Percentiles rank a stretch among this genome's conserved stretches.
These are phyloP conservation scores for Talaromyces sp. DNA, from an alignment of 2,329 filamentous ascomycete genomes.

Conservation along the genomic window DNA sequence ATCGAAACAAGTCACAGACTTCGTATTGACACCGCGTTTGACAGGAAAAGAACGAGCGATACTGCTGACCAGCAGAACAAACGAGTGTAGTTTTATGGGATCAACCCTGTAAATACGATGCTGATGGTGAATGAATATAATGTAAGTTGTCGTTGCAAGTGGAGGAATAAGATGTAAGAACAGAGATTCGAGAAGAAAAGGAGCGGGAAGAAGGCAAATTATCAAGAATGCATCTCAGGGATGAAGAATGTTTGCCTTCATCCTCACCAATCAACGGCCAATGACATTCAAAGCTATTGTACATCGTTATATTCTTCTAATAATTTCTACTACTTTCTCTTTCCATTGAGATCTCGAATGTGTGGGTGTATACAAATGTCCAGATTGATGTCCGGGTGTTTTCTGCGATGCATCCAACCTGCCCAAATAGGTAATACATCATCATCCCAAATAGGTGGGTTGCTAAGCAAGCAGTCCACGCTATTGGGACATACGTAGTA, in stretches of 20 bases:
- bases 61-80: slow-evolving; percentile 5
- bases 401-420: not conserved
- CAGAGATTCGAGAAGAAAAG: not conserved
- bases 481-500: not conserved
- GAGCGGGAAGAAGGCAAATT: not conserved
- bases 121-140: not conserved
- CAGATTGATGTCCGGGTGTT: not conserved
- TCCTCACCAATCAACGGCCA: not conserved
- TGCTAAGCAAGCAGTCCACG: not conserved
- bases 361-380: not conserved
- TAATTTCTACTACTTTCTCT: not conserved
- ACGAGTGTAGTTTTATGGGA: not conserved
- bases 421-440: not conserved
- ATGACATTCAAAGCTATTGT: not conserved
- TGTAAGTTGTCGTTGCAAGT: not conserved
- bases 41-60: not conserved
- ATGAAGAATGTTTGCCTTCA: slow-evolving; percentile 2
- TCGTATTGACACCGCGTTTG: not conserved
- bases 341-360: not conserved
- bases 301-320: not conserved
- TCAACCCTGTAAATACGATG: not conserved
- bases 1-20: not conserved
- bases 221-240: slow-evolving; percentile 1
- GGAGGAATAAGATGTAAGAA: not conserved
- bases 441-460: not conserved